A percentile compares a stretch with the other conserved stretches of the same genome.
These are phyloP conservation scores for Boletus rufocinnamomeus DNA, from an alignment of 768 basidiomycete genomes.

Conservation along the genomic window DNA sequence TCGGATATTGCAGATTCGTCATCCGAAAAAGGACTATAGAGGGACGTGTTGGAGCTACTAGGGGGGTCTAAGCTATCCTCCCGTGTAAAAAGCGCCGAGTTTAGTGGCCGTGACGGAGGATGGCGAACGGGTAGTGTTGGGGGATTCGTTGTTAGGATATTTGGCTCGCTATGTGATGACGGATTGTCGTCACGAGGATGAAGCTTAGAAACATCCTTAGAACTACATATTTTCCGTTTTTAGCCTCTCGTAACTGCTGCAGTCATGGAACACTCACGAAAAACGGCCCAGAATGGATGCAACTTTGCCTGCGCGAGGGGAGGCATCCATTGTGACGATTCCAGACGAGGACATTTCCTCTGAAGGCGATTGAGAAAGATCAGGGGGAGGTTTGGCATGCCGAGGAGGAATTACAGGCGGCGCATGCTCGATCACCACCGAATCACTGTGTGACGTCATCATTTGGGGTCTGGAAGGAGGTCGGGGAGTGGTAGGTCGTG, in stretches of 20 bases:
- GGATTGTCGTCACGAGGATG: conserved; percentile 16
- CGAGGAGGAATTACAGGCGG: conserved; percentile 24
- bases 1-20: conserved; percentile 33
- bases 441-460: conserved; percentile 27
- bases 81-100: conserved; percentile 20
- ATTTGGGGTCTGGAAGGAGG: conserved; percentile 16
- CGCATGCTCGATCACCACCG: conserved; percentile 10
- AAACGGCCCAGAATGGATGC: conserved; percentile 42
- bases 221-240: conserved; percentile 2
- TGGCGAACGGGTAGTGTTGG: conserved; percentile 21
- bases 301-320: conserved; percentile 30
- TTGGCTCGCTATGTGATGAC: conserved; percentile 26
- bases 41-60: conserved; percentile 24
- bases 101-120: conserved; percentile 20
- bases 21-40: conserved; percentile 34
- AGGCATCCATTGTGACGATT: neutral
- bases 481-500: conserved; percentile 22
- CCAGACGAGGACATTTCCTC: neutral
- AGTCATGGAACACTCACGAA: conserved; percentile 15
- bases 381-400: conserved; percentile 11
- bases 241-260: neutral
- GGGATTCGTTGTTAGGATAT: conserved; percentile 27
- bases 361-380: conserved; percentile 6
- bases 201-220: conserved; percentile 27
- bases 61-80: conserved; percentile 26